phyloP scores from a whole-genome alignment of 2,329 filamentous ascomycete genomes.

The Colletotrichum sp. region DNA sequence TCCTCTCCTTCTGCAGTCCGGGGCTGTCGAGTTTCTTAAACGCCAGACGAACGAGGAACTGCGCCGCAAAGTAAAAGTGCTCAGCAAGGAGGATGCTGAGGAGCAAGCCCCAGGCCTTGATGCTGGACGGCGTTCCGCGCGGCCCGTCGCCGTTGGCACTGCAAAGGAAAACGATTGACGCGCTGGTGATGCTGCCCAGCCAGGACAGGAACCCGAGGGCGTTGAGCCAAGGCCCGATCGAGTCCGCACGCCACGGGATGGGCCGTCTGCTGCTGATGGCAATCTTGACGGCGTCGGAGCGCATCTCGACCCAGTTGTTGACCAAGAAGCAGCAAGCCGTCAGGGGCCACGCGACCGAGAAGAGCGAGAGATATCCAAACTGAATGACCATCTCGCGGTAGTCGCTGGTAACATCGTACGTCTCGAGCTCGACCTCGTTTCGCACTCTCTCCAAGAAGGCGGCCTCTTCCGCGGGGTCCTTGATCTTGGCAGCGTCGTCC shows the following conservation, averaged over 20 bases:
- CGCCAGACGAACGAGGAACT: conserved; percentile 72
- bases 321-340: conserved; percentile 86
- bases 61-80: conserved; percentile 83
- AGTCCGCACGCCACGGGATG: conserved; percentile 87
- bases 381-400: conserved; percentile 94
- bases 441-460: conserved; percentile 82
- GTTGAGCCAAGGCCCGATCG: conserved; percentile 91
- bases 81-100: conserved; percentile 85
- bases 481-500: conserved; percentile 46
- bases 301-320: conserved; percentile 96
- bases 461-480: conserved; percentile 78
- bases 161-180: conserved; percentile 90
- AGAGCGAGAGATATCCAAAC: conserved; percentile 84
- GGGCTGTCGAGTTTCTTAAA: conserved; percentile 85
- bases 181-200: conserved; percentile 87
- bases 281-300: conserved; percentile 94
- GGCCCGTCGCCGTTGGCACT: conserved; percentile 75
- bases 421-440: conserved; percentile 78
- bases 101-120: conserved; percentile 81
- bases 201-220: conserved; percentile 89
- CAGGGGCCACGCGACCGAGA: conserved; percentile 95
- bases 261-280: conserved; percentile 87
- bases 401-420: conserved; percentile 89
- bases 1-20: conserved; percentile 82
- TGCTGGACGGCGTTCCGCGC: conserved; percentile 68